These are phyloP conservation scores for Lentinula boryana DNA, from an alignment of 768 basidiomycete genomes.

Conservation along the genomic window DNA sequence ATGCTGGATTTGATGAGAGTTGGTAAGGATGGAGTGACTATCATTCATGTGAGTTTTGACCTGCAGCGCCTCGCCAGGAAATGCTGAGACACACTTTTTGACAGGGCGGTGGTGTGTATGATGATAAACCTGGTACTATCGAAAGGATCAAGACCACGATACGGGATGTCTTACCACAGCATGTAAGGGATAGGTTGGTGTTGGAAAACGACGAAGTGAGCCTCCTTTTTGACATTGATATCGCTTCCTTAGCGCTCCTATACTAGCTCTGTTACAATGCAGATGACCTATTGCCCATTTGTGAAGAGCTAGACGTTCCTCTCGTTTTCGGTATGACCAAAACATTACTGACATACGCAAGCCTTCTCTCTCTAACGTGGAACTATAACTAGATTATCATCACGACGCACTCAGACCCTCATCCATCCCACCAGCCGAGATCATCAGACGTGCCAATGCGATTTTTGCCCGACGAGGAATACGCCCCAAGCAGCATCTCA, in stretches of 20 bases:
- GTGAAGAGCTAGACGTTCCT: conserved; percentile 76
- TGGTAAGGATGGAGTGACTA: conserved; percentile 81
- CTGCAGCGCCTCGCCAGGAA: background rate
- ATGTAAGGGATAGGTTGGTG: conserved; percentile 69
- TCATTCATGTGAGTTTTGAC: conserved; percentile 57
- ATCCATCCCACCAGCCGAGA: conserved; percentile 50
- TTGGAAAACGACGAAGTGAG: conserved; percentile 92
- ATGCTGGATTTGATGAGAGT: conserved; percentile 84
- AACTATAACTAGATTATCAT: conserved; percentile 53
- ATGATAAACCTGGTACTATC: conserved; percentile 69
- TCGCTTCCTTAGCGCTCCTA: background rate
- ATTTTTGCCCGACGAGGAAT: conserved; percentile 78
- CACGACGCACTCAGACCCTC: conserved; percentile 71
- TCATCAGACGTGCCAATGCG: conserved; percentile 70
- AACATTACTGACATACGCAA: conserved; percentile 24
- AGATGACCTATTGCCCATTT: conserved; percentile 82
- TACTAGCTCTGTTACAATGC: conserved; percentile 75
- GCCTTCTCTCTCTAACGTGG: conserved; percentile 17
- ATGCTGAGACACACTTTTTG: background rate
- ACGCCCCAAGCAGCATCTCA: conserved; percentile 87
- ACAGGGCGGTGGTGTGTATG: conserved; percentile 77
- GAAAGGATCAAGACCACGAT: conserved; percentile 71
- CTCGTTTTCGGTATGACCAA: conserved; percentile 49
- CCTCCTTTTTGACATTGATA: background rate
- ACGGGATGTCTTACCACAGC: conserved; percentile 45